A percentile compares a stretch with the other conserved stretches of the same genome.
phyloP scores from a whole-genome alignment of 257 asterid genomes.

The Solanum sejunctum region DNA sequence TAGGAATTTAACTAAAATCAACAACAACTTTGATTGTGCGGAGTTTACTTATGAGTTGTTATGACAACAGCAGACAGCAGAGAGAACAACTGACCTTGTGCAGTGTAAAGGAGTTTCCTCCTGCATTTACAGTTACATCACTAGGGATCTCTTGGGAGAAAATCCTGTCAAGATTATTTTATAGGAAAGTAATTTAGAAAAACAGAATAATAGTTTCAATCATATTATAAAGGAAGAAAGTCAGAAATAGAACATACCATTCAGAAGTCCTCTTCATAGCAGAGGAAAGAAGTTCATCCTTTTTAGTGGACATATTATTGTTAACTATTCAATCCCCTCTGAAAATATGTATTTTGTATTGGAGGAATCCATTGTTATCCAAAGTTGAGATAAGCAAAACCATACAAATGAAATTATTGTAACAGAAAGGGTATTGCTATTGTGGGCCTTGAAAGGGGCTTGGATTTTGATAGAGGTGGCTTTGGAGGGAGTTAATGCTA shows the following conservation, averaged over 20 bases:
- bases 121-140: conserved; percentile 55
- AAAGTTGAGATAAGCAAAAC: neutral
- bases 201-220: neutral
- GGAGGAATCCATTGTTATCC: conserved; percentile 10
- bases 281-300: conserved; percentile 53
- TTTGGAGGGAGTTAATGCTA: conserved; percentile 19
- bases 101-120: conserved; percentile 55
- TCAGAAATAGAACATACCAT: conserved; percentile 31
- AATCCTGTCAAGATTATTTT: conserved; percentile 40
- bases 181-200: neutral
- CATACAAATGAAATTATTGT: neutral
- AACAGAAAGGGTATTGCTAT: neutral
- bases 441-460: conserved; percentile 15
- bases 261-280: conserved; percentile 84
- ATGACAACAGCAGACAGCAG: neutral
- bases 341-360: neutral
- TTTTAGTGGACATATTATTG: conserved; percentile 41
- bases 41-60: neutral
- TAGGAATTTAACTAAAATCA: neutral
- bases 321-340: conserved; percentile 11
- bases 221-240: neutral
- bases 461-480: neutral
- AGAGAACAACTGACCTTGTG: conserved; percentile 49
- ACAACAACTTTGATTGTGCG: neutral
- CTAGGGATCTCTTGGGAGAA: conserved; percentile 80